Evolutionary conservation across 176 grass and related monocot species (phyloP).

Genomic region (Thinopyrum elongatum): DNA sequence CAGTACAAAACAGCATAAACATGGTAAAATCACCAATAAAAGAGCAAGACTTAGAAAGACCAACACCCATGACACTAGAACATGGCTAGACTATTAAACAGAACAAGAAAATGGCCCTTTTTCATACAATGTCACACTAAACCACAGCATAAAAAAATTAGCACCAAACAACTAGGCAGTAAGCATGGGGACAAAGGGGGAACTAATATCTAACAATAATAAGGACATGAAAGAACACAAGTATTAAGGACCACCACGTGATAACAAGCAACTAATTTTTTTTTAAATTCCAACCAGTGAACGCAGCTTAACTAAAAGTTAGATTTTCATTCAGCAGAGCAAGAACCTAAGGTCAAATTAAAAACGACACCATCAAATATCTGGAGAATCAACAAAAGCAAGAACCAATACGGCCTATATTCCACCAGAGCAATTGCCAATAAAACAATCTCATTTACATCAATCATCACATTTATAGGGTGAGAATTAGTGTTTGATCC

Average conservation of each 20-base stretch:
- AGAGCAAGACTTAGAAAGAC: neutral
- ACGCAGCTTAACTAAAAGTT: neutral
- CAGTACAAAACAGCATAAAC: neutral
- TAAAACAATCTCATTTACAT: neutral
- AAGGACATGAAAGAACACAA: neutral
- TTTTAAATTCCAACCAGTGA: neutral
- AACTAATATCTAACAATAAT: neutral
- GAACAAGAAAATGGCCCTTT: neutral
- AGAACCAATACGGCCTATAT: neutral
- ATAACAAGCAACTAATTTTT: neutral
- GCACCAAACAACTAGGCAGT: neutral
- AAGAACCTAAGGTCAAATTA: neutral
- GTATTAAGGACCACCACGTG: neutral
- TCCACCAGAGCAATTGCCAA: neutral
- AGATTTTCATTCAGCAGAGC: neutral
- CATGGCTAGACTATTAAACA: neutral
- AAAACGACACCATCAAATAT: neutral
- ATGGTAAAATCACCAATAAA: neutral
- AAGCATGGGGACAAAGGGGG: neutral
- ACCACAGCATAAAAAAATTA: neutral
- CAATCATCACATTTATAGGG: neutral
- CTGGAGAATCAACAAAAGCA: neutral
- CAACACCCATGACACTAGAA: neutral
- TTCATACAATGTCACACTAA: neutral
- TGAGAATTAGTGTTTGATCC: neutral